A percentile compares a stretch with the other conserved stretches of the same genome.
phyloP scores from a whole-genome alignment of 2,329 filamentous ascomycete genomes.

The Neopestalotiopsis sp. region DNA sequence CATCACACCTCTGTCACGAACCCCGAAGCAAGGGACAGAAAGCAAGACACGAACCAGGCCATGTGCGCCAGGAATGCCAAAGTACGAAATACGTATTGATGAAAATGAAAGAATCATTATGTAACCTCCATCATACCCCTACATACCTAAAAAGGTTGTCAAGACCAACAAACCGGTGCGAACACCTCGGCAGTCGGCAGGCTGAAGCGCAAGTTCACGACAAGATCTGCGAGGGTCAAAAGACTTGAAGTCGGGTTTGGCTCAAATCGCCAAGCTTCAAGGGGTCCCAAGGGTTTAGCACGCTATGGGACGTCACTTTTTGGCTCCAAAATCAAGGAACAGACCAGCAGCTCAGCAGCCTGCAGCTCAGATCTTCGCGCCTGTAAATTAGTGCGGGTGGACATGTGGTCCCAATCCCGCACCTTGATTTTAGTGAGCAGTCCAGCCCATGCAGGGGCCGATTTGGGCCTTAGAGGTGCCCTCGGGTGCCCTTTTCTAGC shows the following conservation, averaged over 20 bases:
- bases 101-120: not conserved
- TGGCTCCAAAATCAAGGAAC: constrained; percentile 18
- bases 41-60: not conserved
- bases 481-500: not conserved
- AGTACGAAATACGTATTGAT: not conserved
- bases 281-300: not conserved
- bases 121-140: not conserved
- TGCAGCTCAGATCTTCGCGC: not conserved
- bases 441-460: constrained; percentile 17
- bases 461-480: not conserved
- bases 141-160: too few relatives aligned
- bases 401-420: not conserved
- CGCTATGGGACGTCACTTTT: constrained; percentile 16
- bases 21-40: not conserved
- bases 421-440: constrained; percentile 1
- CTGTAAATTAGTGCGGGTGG: not conserved
- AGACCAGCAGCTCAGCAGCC: too few relatives aligned
- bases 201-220: not conserved
- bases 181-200: not conserved
- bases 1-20: not conserved
- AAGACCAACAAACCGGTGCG: too few relatives aligned
- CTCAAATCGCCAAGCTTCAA: not conserved
- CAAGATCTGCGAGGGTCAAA: not conserved
- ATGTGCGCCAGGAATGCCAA: not conserved
- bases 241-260: constrained; percentile 5